Conservation (phyloP, 352 stramenopile species). For the Phytophthora capsici region DNA sequence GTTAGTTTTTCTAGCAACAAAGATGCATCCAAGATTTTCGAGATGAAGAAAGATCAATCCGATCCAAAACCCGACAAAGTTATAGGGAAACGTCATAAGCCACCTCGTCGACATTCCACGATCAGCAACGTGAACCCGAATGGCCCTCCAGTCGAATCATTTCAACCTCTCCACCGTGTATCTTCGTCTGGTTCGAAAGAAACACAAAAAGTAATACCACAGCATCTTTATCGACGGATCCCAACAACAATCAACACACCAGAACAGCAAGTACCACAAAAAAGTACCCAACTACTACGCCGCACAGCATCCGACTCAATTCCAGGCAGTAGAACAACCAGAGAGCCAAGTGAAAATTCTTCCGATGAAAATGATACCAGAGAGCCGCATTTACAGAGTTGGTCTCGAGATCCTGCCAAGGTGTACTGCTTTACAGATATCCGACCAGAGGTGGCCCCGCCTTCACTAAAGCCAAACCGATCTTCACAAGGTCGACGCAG, state of each 20-base stretch:
- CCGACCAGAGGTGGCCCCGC: background rate
- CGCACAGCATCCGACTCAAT: conserved; percentile 24
- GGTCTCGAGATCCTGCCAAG: conserved; percentile 24
- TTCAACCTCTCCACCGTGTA: background rate
- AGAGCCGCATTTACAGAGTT: conserved; percentile 10
- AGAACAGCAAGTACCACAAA: background rate
- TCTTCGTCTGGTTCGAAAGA: background rate
- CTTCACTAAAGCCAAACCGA: conserved; percentile 5
- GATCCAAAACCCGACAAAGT: background rate
- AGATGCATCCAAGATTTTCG: too few species aligned
- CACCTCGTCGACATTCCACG: background rate
- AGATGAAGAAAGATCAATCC: background rate
- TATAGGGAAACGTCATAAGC: background rate
- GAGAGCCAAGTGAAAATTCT: background rate
- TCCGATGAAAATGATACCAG: background rate
- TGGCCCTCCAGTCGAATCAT: background rate
- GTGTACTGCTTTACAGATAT: conserved; percentile 25
- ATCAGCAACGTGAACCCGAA: background rate
- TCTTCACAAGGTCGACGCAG: conserved; percentile 3
- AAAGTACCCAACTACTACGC: conserved; percentile 7
- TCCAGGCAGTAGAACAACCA: conserved; percentile 7
- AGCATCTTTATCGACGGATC: conserved; percentile 1
- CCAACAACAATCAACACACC: background rate
- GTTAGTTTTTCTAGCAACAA: too few species aligned
- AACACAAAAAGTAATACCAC: background rate